phyloP scores from a whole-genome alignment of 2,329 filamentous ascomycete species.

The Alternaria sp. region DNA sequence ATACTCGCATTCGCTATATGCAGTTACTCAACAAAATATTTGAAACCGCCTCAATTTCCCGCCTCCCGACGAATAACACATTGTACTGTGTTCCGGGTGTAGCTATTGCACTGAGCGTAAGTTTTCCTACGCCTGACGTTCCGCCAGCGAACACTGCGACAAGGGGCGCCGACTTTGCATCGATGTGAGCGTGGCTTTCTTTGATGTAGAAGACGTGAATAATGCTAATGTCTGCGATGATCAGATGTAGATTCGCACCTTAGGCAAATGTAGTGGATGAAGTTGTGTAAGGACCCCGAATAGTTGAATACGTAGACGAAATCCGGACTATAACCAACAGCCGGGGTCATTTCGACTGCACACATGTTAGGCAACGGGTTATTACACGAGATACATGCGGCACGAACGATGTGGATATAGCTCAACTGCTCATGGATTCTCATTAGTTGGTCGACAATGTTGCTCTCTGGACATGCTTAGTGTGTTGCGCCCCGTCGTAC shows the following conservation, averaged over 20 bases:
- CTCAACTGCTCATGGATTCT: neutral
- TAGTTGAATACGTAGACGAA: neutral
- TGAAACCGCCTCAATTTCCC: conserved; percentile 44
- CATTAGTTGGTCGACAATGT: neutral
- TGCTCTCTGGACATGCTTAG: too few relatives aligned
- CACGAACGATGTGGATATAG: neutral
- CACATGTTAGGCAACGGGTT: neutral
- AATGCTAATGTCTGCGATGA: neutral
- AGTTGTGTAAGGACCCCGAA: neutral
- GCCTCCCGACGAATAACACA: conserved; percentile 58
- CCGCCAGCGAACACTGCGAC: conserved; percentile 58
- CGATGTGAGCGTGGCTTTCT: conserved; percentile 51
- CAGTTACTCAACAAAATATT: conserved; percentile 52
- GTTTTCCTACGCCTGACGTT: conserved; percentile 59
- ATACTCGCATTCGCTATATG: conserved; percentile 53
- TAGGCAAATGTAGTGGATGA: neutral
- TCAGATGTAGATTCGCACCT: neutral
- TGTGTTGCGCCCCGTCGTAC: neutral
- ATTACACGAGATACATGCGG: neutral
- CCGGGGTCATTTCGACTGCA: neutral
- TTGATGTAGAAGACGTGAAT: conserved; percentile 4
- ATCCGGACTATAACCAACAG: neutral
- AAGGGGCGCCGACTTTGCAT: conserved; percentile 48
- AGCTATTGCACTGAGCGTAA: conserved; percentile 40
- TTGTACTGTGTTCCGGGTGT: conserved; percentile 46